phyloP scores from a whole-genome alignment of 2,329 filamentous ascomycete genomes.

The Neonectria neomacrospora region DNA sequence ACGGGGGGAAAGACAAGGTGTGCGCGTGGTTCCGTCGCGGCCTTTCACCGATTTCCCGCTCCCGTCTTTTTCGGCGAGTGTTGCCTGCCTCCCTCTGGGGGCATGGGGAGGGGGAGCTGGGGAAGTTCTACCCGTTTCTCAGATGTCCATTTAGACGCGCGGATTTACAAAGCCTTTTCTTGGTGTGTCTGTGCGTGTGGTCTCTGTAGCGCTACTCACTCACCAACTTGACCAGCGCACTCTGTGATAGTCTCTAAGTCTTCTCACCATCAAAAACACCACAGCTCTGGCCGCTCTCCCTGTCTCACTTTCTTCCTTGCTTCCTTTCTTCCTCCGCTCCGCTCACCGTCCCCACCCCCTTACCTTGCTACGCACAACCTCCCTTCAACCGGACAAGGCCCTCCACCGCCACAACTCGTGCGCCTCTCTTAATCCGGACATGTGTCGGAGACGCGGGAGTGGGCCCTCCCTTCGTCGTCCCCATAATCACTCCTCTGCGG shows the following conservation, averaged over 20 bases:
- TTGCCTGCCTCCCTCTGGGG: constrained; percentile 6
- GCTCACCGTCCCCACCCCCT: constrained; percentile 13
- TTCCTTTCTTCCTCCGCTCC: not conserved
- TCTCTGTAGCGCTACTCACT: not conserved
- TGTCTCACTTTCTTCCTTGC: not conserved
- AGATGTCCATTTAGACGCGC: not conserved
- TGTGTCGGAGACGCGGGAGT: constrained; percentile 14
- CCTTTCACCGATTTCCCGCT: constrained; percentile 22
- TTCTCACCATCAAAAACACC: constrained; percentile 7
- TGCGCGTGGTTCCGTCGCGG: constrained; percentile 17
- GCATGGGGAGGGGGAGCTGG: constrained; percentile 11
- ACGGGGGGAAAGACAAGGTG: constrained; percentile 7
- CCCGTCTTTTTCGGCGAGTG: constrained; percentile 18
- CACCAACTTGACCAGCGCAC: not conserved
- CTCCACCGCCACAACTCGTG: constrained; percentile 11
- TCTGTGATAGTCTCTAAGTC: not conserved
- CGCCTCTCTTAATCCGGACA: constrained; percentile 1
- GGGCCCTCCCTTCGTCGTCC: constrained; percentile 12
- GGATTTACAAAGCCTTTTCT: not conserved
- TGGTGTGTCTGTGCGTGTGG: not conserved
- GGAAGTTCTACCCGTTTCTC: constrained; percentile 5
- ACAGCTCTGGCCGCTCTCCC: not conserved
- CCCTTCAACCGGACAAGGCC: constrained; percentile 21
- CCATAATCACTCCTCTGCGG: constrained; percentile 30
- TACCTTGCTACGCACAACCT: constrained; percentile 8